Base-by-base conservation (phyloP, 306 rosid species). In the Ammopiptanthus mongolicus region DNA sequence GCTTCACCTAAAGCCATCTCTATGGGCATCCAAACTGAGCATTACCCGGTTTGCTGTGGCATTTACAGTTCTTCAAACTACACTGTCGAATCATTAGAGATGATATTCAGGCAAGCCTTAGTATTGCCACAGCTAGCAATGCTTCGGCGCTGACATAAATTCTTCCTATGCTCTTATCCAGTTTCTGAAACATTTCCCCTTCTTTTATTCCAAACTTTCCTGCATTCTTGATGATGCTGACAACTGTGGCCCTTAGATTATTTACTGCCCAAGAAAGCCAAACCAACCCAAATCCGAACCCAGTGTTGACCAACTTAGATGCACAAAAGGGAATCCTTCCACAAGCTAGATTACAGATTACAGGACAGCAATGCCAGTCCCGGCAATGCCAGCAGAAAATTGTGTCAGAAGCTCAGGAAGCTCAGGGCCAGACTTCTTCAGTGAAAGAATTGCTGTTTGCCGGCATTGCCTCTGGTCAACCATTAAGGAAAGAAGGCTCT, bases 211-310 rank as follows among this genome's bases (percentile, higher is more conserved):
- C 82, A 34, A 58, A 69, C 83, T 88, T 95, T 51, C 88, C 89
- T 2, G 86, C 63, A 71, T 89, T 87, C 87, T 85, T 92, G 83
- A 80, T 82, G 68, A 71, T 69, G 48, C 75, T 63, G n/a, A 88
- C 71, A 65, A 92, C 66, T 11, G 93, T 84, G 74, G 80, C 85
- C 80, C 97, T 82, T 80, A 90, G 87, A 66, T 82, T 84, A 66
- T 85, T 87, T 71, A 95, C 91, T 51, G 90, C 88, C 82, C 91
- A 84, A 22, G 98, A 92, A 33, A 95, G 92, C 99, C 99, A 95
- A 77, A 95, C 86, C 73, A 95, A 78, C 22, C 97, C 97, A 11
- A 90, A 58, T 3, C 96, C 97, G 7, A 95, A 84, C 8, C 96
- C 97, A 0, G 93, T 84, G 77, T 72, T 85, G 51, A 85, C 44